Base-by-base conservation (phyloP, 2,329 filamentous ascomycete species). In the Aspergillus sp. region DNA sequence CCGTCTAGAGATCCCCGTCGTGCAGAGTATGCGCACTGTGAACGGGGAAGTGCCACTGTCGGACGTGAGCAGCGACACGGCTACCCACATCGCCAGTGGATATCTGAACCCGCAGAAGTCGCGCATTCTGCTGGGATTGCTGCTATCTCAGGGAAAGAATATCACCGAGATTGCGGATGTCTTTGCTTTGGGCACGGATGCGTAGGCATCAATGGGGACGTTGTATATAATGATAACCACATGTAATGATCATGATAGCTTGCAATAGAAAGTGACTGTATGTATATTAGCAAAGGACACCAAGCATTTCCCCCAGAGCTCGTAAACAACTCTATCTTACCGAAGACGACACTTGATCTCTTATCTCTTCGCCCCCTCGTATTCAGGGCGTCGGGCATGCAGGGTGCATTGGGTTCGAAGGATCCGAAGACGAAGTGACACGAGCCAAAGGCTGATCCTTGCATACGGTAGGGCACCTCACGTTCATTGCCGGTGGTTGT, bases 31-130 rank as follows among this genome's bases (percentile, higher is more conserved):
- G 15, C 66, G 68, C 21, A 70, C 68, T 13, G 67, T 65, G 3
- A 70, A 69, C 28, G 69, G 67, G 10, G 68, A 71, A 49, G 68
- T 69, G 4, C 68, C 69, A 8, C 57, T 60, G 19, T 64, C 67
- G 0, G 65, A 65, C 17, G 56, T 54, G n/a, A 43, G 47, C 5
- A 64, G 58, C 19, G 58, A 60, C 8, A 69, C 69, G 51, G 64
- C 64, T 2, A 69, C 66, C 32, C 58, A 60, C 9, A 69, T 70
- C 54, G 64, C 64, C 2, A 69, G 67, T 45, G 68, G 68, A 9
- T 65, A 61, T 51, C 38, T 67, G 54, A 67, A 65, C 59, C 65
- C 65, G 5, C 48, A 56, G 19, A 65, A 67, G 54, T 32, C 65
- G 12, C 62, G 65, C 17, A 59, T 67, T 10, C 49, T 66, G 47